These are phyloP conservation scores for Linnemannia hyalina DNA, from an alignment of 192 early-diverging fungal genomes.

Conservation along the genomic window DNA sequence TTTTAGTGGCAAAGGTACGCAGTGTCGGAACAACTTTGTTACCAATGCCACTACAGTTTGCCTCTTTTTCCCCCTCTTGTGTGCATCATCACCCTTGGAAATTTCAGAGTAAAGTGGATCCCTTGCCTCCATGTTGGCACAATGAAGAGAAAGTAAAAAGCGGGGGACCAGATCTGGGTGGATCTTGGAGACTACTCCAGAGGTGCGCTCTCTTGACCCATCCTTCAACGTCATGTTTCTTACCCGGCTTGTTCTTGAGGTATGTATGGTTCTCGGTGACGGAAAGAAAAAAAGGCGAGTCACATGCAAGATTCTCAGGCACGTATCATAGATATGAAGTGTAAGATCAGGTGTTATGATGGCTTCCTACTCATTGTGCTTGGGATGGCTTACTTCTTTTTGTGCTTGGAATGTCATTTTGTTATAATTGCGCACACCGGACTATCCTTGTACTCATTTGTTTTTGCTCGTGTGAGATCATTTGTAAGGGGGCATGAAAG, in stretches of 20 bases:
- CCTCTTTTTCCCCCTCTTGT: background rate
- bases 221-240: too few relatives aligned
- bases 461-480: background rate
- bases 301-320: background rate
- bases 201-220: background rate
- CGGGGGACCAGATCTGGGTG: background rate
- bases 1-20: background rate
- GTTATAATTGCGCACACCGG: background rate
- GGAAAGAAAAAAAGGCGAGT: too few relatives aligned
- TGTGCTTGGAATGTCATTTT: background rate
- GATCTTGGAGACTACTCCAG: background rate
- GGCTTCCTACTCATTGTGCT: background rate
- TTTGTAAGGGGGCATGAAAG: background rate
- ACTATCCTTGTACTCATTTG: background rate
- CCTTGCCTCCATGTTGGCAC: background rate
- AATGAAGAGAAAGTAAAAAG: background rate
- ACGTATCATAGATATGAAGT: background rate
- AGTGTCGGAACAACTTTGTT: conserved; percentile 3
- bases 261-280: too few relatives aligned
- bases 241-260: too few relatives aligned
- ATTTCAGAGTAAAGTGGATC: background rate
- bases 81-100: background rate
- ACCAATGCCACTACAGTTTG: background rate
- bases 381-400: background rate
- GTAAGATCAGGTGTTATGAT: background rate